phyloP scores from a whole-genome alignment of 2,329 filamentous ascomycete genomes.

The Hypoxylon sp. region DNA sequence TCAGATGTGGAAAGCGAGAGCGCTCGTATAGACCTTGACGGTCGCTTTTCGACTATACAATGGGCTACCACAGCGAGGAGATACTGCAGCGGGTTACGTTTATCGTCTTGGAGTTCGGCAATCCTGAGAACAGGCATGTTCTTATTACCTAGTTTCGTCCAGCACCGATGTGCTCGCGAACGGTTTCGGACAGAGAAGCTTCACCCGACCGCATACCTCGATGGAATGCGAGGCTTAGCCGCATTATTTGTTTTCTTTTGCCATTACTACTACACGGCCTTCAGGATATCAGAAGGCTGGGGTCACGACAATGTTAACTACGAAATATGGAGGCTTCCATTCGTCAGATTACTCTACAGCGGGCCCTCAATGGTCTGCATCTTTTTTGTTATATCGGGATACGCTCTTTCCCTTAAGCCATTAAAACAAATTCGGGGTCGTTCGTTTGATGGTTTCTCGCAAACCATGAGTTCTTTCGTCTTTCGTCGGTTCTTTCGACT shows the following conservation, averaged over 20 bases:
- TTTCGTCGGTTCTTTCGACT: slow-evolving; percentile 68
- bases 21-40: slow-evolving; percentile 58
- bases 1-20: slow-evolving; percentile 63
- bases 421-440: slow-evolving; percentile 62
- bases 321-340: slow-evolving; percentile 66
- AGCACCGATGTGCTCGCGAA: slow-evolving; percentile 60
- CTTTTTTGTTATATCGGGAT: slow-evolving; percentile 75
- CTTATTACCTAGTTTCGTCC: slow-evolving; percentile 68
- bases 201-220: slow-evolving; percentile 70
- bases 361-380: slow-evolving; percentile 71
- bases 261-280: slow-evolving; percentile 69
- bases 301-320: slow-evolving; percentile 62
- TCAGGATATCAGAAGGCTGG: slow-evolving; percentile 66
- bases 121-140: slow-evolving; percentile 60
- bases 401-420: slow-evolving; percentile 69
- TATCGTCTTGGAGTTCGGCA: slow-evolving; percentile 57
- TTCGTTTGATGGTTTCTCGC: slow-evolving; percentile 58
- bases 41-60: slow-evolving; percentile 51
- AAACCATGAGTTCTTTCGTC: slow-evolving; percentile 64
- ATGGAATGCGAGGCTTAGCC: slow-evolving; percentile 70
- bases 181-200: slow-evolving; percentile 59
- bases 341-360: slow-evolving; percentile 68
- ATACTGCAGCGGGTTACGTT: slow-evolving; percentile 51
- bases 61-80: slow-evolving; percentile 55
- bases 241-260: slow-evolving; percentile 71